phyloP scores from a whole-genome alignment of 495 filamentous ascomycete species.

The Evansstolkia leycettana region DNA sequence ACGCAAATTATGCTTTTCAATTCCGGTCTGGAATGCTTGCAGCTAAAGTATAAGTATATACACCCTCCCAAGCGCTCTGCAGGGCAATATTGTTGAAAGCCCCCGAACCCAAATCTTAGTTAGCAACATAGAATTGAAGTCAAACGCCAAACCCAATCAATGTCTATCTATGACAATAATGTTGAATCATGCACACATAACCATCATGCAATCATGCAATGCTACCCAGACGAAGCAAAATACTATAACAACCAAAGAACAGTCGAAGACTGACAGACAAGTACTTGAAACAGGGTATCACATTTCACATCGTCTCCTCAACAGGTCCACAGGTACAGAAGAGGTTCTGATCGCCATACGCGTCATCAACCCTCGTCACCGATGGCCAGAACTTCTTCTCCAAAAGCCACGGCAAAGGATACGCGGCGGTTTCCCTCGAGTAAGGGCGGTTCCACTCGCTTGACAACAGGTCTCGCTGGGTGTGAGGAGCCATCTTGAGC shows the following conservation, averaged over 20 bases:
- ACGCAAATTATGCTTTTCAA: no score
- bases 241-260: no score
- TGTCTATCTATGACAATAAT: no score
- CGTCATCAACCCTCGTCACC: constrained; percentile 83
- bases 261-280: no score
- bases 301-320: constrained; percentile 30
- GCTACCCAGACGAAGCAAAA: no score
- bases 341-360: constrained; percentile 84
- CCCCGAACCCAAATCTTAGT: constrained; percentile 7
- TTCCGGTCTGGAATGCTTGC: no score
- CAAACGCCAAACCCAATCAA: no score
- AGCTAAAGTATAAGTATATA: no score
- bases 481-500: constrained; percentile 85
- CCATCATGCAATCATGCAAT: no score
- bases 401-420: constrained; percentile 71
- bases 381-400: constrained; percentile 99
- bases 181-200: no score
- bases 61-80: not conserved
- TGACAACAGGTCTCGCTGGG: constrained; percentile 64
- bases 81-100: not conserved
- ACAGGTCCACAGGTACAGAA: constrained; percentile 94
- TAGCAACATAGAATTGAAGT: no score
- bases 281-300: constrained; percentile 30
- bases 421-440: constrained; percentile 72
- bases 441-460: constrained; percentile 69